These are phyloP conservation scores for Polychaeton citri DNA, from an alignment of 2,329 filamentous ascomycete genomes.

Conservation along the genomic window DNA sequence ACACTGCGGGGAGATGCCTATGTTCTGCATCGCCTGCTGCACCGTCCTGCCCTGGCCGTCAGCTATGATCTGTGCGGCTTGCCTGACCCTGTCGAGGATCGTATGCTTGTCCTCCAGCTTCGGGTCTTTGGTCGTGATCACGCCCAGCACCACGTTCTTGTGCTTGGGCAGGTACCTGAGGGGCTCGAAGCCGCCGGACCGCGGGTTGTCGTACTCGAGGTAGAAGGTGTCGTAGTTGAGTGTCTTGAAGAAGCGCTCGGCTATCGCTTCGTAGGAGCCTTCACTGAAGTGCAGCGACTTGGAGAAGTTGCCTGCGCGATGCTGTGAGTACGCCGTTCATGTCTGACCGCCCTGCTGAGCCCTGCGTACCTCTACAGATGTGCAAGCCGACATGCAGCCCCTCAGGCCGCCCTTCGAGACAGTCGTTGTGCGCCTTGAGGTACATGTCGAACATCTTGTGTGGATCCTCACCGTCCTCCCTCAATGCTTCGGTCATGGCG, in stretches of 20 bases:
- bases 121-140: constrained; percentile 25
- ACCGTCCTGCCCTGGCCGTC: constrained; percentile 22
- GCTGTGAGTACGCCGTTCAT: too few relatives aligned
- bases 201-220: constrained; percentile 26
- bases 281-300: constrained; percentile 26
- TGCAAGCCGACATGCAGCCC: constrained; percentile 26
- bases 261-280: constrained; percentile 25
- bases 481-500: constrained; percentile 22
- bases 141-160: constrained; percentile 27
- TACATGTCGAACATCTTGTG: constrained; percentile 24
- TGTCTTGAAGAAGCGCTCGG: constrained; percentile 24
- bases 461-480: constrained; percentile 22
- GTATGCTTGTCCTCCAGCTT: constrained; percentile 21
- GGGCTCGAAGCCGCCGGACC: constrained; percentile 25
- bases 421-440: constrained; percentile 25
- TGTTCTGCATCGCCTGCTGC: constrained; percentile 24
- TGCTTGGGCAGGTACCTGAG: constrained; percentile 23
- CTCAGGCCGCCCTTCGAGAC: constrained; percentile 19
- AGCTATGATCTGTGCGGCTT: constrained; percentile 24
- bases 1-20: constrained; percentile 25
- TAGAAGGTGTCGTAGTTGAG: constrained; percentile 28
- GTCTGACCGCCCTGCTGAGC: background rate
- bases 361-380: constrained; percentile 22
- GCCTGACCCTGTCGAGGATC: constrained; percentile 20
- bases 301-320: constrained; percentile 23